Evolutionary conservation across 106 monocot species (phyloP).

Genomic region (Hemerocallis citrina): DNA sequence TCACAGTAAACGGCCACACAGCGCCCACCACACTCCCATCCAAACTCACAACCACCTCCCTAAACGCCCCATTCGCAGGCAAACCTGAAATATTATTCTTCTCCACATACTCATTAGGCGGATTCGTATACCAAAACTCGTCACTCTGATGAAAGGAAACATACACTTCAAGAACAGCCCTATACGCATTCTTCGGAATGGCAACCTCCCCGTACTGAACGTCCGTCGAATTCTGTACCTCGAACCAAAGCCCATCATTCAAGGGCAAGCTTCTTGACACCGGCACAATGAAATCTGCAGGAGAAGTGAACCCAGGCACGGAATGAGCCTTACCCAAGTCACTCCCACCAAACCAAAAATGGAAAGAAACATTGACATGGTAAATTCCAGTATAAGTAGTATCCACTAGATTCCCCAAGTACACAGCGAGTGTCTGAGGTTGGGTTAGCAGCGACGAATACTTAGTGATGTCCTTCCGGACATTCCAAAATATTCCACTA

Average conservation of each 20-base stretch:
- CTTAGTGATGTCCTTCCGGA: slow-evolving; percentile 49
- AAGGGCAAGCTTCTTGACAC: slow-evolving; percentile 60
- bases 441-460: slow-evolving; percentile 35
- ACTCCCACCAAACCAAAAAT: slow-evolving; percentile 7
- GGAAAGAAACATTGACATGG: slow-evolving; percentile 18
- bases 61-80: slow-evolving; percentile 65
- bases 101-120: slow-evolving; percentile 53
- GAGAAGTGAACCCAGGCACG: slow-evolving; percentile 15
- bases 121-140: slow-evolving; percentile 89
- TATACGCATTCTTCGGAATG: slow-evolving; percentile 63
- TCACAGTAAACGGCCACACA: slow-evolving; percentile 91
- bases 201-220: slow-evolving; percentile 31
- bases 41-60: slow-evolving; percentile 54
- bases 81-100: slow-evolving; percentile 44
- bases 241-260: slow-evolving; percentile 79
- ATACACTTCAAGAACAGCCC: slow-evolving; percentile 78
- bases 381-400: slow-evolving; percentile 21
- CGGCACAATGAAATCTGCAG: slow-evolving; percentile 75
- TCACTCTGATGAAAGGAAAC: slow-evolving; percentile 70
- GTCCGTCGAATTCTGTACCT: slow-evolving; percentile 46
- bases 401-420: slow-evolving; percentile 37
- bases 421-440: slow-evolving; percentile 40
- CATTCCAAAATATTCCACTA: slow-evolving; percentile 50
- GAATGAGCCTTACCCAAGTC: neutral
- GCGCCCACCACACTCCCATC: slow-evolving; percentile 61